Evolutionary conservation across 805 yeast species (phyloP).

Genomic region (Starmerella stellata): DNA sequence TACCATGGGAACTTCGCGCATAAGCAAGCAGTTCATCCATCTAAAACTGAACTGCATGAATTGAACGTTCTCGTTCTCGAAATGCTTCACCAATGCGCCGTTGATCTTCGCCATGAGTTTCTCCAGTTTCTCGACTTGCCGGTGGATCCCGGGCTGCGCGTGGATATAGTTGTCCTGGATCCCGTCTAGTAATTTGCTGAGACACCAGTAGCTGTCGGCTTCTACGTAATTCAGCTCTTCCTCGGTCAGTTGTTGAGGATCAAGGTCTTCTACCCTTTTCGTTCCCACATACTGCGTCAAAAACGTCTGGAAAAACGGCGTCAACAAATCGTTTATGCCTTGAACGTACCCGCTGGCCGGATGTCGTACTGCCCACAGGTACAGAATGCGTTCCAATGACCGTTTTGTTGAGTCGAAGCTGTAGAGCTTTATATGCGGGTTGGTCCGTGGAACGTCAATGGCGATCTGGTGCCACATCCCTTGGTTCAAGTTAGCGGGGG

Average conservation of each 20-base stretch:
- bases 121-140: constrained; percentile 63
- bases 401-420: constrained; percentile 51
- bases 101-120: constrained; percentile 71
- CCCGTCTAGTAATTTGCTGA: constrained; percentile 76
- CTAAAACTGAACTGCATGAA: constrained; percentile 89
- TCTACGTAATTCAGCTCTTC: constrained; percentile 55
- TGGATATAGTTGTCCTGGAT: constrained; percentile 94
- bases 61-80: constrained; percentile 69
- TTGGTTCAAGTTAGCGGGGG: constrained; percentile 38
- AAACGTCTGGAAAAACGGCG: constrained; percentile 84
- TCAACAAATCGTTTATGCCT: constrained; percentile 84
- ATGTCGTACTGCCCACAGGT: constrained; percentile 89
- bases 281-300: constrained; percentile 42
- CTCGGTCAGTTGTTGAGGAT: constrained; percentile 42
- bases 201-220: constrained; percentile 95
- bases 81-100: constrained; percentile 48
- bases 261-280: constrained; percentile 34
- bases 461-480: constrained; percentile 89
- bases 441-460: constrained; percentile 87
- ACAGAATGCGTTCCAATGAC: constrained; percentile 61
- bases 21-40: constrained; percentile 95
- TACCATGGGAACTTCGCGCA: constrained; percentile 73
- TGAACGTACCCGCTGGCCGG: constrained; percentile 97
- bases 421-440: constrained; percentile 65
- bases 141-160: constrained; percentile 91